Percentiles rank a stretch among this genome's conserved stretches.
Conservation (phyloP, 176 grass and related monocot genomes). For the Ampelocalamus luodianensis region DNA sequence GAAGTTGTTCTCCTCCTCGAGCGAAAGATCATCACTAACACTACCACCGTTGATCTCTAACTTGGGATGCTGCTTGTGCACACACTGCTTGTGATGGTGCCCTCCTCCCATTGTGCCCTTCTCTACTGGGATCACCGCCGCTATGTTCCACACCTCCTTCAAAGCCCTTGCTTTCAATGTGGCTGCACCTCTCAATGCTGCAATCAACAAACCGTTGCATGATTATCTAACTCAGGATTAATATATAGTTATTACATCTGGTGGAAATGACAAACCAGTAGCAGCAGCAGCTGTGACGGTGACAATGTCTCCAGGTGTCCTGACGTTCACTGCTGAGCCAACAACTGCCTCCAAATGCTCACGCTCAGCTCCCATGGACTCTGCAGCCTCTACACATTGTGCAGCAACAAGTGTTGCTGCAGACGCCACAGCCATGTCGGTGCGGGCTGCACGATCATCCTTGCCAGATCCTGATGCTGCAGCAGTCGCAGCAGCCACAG, state of each 20-base stretch:
- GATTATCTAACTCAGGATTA: background rate
- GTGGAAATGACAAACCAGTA: constrained; percentile 55
- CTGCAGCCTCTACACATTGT: constrained; percentile 78
- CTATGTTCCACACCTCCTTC: constrained; percentile 99
- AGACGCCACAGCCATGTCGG: constrained; percentile 82
- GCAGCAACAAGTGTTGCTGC: constrained; percentile 86
- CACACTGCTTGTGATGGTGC: constrained; percentile 59
- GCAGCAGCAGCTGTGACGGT: constrained; percentile 91
- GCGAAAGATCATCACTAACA: constrained; percentile 67
- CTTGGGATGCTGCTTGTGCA: constrained; percentile 63
- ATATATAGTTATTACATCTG: background rate
- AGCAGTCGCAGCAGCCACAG: constrained; percentile 70
- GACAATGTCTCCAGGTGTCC: constrained; percentile 79
- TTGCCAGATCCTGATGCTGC: constrained; percentile 64
- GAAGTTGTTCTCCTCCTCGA: constrained; percentile 87
- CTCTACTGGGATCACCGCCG: constrained; percentile 94
- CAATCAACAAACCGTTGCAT: constrained; percentile 1
- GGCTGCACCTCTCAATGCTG: constrained; percentile 90
- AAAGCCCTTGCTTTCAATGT: constrained; percentile 86
- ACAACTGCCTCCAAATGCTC: constrained; percentile 81
- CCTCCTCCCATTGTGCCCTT: constrained; percentile 58
- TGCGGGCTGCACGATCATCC: constrained; percentile 71
- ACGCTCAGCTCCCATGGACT: constrained; percentile 88
- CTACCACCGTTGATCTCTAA: constrained; percentile 79
- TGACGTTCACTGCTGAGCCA: constrained; percentile 85